A percentile compares a stretch with the other conserved stretches of the same genome.
These are phyloP conservation scores for Tylopilus rubrobrunneus DNA, from an alignment of 768 basidiomycete genomes.

Conservation along the genomic window DNA sequence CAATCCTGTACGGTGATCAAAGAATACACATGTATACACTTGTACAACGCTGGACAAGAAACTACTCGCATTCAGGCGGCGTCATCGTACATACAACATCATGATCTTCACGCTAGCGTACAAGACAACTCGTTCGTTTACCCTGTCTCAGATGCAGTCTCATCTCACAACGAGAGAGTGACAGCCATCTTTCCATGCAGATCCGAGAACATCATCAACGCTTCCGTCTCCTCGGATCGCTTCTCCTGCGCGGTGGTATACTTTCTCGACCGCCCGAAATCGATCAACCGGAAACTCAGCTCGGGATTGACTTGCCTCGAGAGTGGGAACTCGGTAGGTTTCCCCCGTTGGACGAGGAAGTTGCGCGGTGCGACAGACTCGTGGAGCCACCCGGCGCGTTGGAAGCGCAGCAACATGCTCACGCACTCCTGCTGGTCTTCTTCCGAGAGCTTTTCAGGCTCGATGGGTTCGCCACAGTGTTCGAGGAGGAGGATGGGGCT, in stretches of 20 bases:
- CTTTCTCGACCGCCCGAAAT: conserved; percentile 41
- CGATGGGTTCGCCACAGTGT: conserved; percentile 40
- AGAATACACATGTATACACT: too few relatives aligned
- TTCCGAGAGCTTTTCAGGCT: conserved; percentile 20
- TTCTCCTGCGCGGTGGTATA: neutral
- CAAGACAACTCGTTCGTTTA: too few relatives aligned
- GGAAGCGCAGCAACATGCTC: conserved; percentile 40
- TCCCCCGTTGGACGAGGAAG: conserved; percentile 41
- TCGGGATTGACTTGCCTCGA: conserved; percentile 2
- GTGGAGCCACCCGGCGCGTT: conserved; percentile 37
- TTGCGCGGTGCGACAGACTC: conserved; percentile 42
- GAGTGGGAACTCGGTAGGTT: conserved; percentile 30
- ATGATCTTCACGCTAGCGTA: too few relatives aligned
- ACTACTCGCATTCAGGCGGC: too few relatives aligned
- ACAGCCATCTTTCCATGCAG: neutral
- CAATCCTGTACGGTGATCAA: too few relatives aligned
- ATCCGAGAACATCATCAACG: conserved; percentile 6
- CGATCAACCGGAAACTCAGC: conserved; percentile 46
- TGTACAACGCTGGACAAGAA: too few relatives aligned
- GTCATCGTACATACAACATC: too few relatives aligned
- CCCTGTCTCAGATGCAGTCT: too few relatives aligned
- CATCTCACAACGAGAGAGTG: neutral
- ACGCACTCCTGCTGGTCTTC: conserved; percentile 42
- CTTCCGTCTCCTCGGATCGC: neutral
- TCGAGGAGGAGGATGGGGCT: conserved; percentile 47